Evolutionary conservation across 1,284 basidiomycete genomes (phyloP).

Genomic region (Golubevia pallescens): DNA sequence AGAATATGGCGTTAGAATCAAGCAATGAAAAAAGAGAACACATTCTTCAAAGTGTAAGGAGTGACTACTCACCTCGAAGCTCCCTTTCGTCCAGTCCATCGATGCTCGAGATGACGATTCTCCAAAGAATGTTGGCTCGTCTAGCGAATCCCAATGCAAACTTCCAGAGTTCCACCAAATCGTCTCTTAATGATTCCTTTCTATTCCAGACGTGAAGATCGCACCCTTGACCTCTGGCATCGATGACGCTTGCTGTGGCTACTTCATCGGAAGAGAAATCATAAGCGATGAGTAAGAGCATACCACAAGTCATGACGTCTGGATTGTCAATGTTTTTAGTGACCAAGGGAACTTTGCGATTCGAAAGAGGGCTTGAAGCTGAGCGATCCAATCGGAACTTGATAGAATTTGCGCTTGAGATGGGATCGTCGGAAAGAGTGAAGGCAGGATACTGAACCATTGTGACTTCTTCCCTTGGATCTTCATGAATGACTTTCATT

Average conservation of each 20-base stretch:
- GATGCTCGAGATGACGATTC: constrained; percentile 25
- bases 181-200: constrained; percentile 12
- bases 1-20: background rate
- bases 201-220: constrained; percentile 10
- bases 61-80: constrained; percentile 3
- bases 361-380: constrained; percentile 15
- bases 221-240: constrained; percentile 28
- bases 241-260: constrained; percentile 29
- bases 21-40: too few species aligned
- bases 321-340: background rate
- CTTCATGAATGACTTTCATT: constrained; percentile 27
- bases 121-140: constrained; percentile 24
- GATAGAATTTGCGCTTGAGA: background rate
- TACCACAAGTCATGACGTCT: constrained; percentile 18
- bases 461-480: constrained; percentile 16
- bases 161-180: constrained; percentile 25
- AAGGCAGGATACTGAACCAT: constrained; percentile 35
- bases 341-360: background rate
- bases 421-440: constrained; percentile 7
- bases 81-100: constrained; percentile 15
- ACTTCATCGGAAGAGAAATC: constrained; percentile 7
- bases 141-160: constrained; percentile 25
- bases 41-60: background rate
- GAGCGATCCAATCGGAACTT: constrained; percentile 8
- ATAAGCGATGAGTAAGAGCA: constrained; percentile 33